Conservation (phyloP, 371 early-diverging fungal genomes). For the Mortierella sp. region DNA sequence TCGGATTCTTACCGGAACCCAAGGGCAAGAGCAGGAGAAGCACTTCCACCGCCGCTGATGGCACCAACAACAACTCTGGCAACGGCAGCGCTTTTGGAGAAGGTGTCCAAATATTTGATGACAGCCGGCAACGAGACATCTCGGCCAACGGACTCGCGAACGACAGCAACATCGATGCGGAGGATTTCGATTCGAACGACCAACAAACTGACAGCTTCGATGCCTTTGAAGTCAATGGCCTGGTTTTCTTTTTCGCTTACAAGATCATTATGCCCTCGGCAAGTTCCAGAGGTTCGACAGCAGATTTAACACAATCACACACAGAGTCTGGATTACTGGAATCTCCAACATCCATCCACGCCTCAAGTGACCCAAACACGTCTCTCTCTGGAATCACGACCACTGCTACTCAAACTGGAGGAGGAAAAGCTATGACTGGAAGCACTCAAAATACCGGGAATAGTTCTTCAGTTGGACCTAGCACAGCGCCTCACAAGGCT, state of each 20-base stretch:
- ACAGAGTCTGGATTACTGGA: slow-evolving; percentile 17
- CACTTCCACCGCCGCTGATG: slow-evolving; percentile 16
- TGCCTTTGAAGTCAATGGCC: slow-evolving; percentile 83
- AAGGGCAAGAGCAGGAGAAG: slow-evolving; percentile 38
- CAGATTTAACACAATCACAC: background rate
- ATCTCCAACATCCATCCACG: slow-evolving; percentile 26
- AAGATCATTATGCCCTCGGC: slow-evolving; percentile 35
- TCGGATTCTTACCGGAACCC: slow-evolving; percentile 82
- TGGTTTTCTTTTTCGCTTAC: slow-evolving; percentile 90
- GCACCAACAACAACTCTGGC: slow-evolving; percentile 35
- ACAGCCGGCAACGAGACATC: slow-evolving; percentile 42
- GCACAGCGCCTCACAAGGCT: slow-evolving; percentile 57
- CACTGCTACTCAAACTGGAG: background rate
- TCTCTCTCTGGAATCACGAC: background rate
- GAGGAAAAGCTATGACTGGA: background rate
- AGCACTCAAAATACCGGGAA: background rate
- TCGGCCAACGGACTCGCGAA: slow-evolving; percentile 43
- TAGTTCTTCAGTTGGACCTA: slow-evolving; percentile 6
- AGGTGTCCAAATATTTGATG: slow-evolving; percentile 47
- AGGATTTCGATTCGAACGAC: slow-evolving; percentile 63
- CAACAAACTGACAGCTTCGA: slow-evolving; percentile 54
- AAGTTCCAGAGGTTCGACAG: background rate
- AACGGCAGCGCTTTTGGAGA: slow-evolving; percentile 47
- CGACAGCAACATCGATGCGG: slow-evolving; percentile 59
- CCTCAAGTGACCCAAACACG: slow-evolving; percentile 1